phyloP scores from a whole-genome alignment of 192 early-diverging fungal species.

The Geranomyces michiganensis region DNA sequence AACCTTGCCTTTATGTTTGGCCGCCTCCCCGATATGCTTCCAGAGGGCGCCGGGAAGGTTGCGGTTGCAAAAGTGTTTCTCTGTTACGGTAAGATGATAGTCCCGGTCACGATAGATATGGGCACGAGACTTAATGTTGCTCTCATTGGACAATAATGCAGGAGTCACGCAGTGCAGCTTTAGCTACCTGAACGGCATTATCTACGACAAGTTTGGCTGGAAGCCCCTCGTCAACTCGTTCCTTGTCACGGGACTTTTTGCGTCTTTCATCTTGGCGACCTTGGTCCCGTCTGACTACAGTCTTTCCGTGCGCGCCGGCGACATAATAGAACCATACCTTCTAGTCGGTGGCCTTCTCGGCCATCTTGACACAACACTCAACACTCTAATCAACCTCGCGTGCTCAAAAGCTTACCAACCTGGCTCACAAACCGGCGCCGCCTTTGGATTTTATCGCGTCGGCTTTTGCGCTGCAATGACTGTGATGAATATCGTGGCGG shows the following conservation, averaged over 20 bases:
- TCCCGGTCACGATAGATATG: too few relatives aligned
- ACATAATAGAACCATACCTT: slow-evolving; percentile 20
- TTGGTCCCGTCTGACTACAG: slow-evolving; percentile 16
- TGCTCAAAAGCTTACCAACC: slow-evolving; percentile 10
- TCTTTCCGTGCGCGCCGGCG: neutral
- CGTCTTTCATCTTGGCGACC: slow-evolving; percentile 15
- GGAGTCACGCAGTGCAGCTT: slow-evolving; percentile 30
- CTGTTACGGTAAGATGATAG: slow-evolving; percentile 27
- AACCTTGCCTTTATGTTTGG: slow-evolving; percentile 37
- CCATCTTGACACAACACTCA: slow-evolving; percentile 26
- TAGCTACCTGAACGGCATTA: slow-evolving; percentile 32
- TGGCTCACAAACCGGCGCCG: slow-evolving; percentile 20
- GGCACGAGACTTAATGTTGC: neutral
- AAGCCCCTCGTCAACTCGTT: slow-evolving; percentile 26
- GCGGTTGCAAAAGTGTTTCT: slow-evolving; percentile 29
- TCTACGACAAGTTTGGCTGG: slow-evolving; percentile 34
- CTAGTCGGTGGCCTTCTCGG: slow-evolving; percentile 25
- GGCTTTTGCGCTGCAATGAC: slow-evolving; percentile 31
- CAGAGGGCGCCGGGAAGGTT: slow-evolving; percentile 11
- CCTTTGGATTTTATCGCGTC: slow-evolving; percentile 36
- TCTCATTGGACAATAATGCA: neutral
- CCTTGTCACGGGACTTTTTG: slow-evolving; percentile 17
- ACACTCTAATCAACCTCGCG: slow-evolving; percentile 31
- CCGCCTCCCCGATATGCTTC: slow-evolving; percentile 21
- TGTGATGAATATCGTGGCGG: slow-evolving; percentile 23